Percentiles rank a stretch among this genome's conserved stretches.
Conservation (phyloP, 306 rosid species). For the Castanospermum australe region DNA sequence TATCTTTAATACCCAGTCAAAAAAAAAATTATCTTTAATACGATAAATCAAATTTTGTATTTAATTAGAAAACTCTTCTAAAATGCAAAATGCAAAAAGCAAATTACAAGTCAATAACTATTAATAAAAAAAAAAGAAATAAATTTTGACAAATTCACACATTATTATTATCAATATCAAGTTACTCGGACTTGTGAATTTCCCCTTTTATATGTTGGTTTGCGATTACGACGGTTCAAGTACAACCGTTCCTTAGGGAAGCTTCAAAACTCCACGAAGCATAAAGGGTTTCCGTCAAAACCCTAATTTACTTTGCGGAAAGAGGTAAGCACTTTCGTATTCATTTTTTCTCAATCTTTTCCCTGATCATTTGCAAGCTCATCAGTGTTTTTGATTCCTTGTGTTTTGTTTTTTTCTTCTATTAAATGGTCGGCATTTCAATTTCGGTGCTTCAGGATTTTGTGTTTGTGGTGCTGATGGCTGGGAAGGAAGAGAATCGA, state of each 20-base stretch:
- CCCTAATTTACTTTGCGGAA: slow-evolving; percentile 24
- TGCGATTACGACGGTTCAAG: not conserved
- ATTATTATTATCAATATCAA: too few species aligned
- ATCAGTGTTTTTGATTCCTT: not conserved
- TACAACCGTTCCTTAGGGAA: not conserved
- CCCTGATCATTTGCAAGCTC: not conserved
- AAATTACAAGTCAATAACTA: not conserved
- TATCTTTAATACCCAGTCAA: not conserved
- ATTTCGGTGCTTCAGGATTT: slow-evolving; percentile 9
- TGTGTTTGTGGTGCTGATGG: slow-evolving; percentile 43
- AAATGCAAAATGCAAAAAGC: not conserved
- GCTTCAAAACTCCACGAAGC: not conserved
- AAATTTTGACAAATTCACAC: not conserved
- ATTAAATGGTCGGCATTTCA: not conserved
- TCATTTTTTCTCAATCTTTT: not conserved
- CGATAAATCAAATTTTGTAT: not conserved
- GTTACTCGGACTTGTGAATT: too few species aligned
- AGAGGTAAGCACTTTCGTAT: slow-evolving; percentile 16
- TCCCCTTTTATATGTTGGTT: too few species aligned
- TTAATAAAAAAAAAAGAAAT: too few species aligned
- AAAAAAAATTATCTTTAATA: not conserved
- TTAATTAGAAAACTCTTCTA: not conserved
- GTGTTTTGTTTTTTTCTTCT: not conserved
- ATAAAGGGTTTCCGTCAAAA: slow-evolving; percentile 42
- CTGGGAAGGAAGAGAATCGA: slow-evolving; percentile 81